Percentiles rank a stretch among this genome's conserved stretches.
Evolutionary conservation across 164 flowering plant genomes (phyloP).

Genomic region (Nymphaea thermarum): DNA sequence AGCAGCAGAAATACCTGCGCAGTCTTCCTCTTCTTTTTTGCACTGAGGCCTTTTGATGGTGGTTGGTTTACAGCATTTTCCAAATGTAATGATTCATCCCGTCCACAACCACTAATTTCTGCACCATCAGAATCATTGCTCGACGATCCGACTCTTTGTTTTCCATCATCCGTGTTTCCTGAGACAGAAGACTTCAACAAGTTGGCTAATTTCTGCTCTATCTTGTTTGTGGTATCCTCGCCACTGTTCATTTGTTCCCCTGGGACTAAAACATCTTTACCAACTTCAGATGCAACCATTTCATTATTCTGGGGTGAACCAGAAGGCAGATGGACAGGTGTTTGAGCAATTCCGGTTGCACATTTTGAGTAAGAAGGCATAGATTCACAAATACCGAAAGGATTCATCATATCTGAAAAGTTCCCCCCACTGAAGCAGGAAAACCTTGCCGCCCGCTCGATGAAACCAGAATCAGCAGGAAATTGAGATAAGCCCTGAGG

Average conservation of each 20-base stretch:
- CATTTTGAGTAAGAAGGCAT: constrained; percentile 10
- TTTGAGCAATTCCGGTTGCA: not conserved
- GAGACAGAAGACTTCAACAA: constrained; percentile 14
- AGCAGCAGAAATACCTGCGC: constrained; percentile 33
- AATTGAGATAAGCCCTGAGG: constrained; percentile 65
- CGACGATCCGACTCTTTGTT: constrained; percentile 27
- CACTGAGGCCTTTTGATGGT: constrained; percentile 21
- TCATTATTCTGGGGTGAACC: not conserved
- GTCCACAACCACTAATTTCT: constrained; percentile 43
- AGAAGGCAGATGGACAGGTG: not conserved
- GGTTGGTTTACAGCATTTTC: constrained; percentile 14
- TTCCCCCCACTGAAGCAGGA: constrained; percentile 54
- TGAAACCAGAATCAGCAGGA: constrained; percentile 81
- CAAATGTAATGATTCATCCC: constrained; percentile 27
- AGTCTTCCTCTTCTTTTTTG: constrained; percentile 67
- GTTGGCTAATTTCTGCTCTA: constrained; percentile 1
- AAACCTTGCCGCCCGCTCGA: constrained; percentile 84
- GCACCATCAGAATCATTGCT: constrained; percentile 59
- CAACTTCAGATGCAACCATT: not conserved
- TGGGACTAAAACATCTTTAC: not conserved
- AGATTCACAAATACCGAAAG: constrained; percentile 28
- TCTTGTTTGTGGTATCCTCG: not conserved
- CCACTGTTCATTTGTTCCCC: not conserved
- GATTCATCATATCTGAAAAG: constrained; percentile 23
- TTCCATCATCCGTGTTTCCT: constrained; percentile 28